Conservation (phyloP, 2,329 filamentous ascomycete genomes). For the Pseudocercospora fuligena region DNA sequence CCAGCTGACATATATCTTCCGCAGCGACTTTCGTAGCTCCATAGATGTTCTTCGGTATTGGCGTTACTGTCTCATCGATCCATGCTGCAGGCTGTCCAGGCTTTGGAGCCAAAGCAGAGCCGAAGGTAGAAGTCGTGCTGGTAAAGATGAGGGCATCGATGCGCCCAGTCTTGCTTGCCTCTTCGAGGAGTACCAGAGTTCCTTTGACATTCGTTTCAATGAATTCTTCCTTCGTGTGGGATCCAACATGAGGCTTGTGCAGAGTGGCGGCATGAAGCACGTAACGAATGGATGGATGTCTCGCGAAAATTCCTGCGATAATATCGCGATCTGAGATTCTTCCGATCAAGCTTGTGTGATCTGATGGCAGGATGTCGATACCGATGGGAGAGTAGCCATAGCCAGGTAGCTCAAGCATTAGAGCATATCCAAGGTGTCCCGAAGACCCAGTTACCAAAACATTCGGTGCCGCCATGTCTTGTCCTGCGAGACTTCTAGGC, state of each 20-base stretch:
- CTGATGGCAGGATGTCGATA: constrained; percentile 25
- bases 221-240: constrained; percentile 26
- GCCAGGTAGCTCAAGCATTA: constrained; percentile 25
- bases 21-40: constrained; percentile 56
- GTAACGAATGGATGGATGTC: constrained; percentile 20
- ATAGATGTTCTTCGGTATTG: constrained; percentile 33
- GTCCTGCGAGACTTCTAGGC: not conserved
- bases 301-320: constrained; percentile 11
- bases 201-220: constrained; percentile 31
- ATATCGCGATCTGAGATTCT: constrained; percentile 22
- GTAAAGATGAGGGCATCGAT: constrained; percentile 30
- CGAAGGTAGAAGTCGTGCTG: constrained; percentile 30
- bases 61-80: constrained; percentile 28
- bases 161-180: constrained; percentile 13
- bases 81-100: constrained; percentile 30
- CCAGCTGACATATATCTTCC: constrained; percentile 54
- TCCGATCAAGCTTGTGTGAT: constrained; percentile 17
- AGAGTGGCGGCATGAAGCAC: constrained; percentile 29
- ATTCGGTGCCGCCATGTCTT: constrained; percentile 17
- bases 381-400: constrained; percentile 24
- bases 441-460: constrained; percentile 27
- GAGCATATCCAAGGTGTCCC: constrained; percentile 29
- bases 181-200: constrained; percentile 29
- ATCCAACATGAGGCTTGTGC: constrained; percentile 30
- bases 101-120: constrained; percentile 26